phyloP scores from a whole-genome alignment of 129 eudicot species.

The Lactuca sativa region DNA sequence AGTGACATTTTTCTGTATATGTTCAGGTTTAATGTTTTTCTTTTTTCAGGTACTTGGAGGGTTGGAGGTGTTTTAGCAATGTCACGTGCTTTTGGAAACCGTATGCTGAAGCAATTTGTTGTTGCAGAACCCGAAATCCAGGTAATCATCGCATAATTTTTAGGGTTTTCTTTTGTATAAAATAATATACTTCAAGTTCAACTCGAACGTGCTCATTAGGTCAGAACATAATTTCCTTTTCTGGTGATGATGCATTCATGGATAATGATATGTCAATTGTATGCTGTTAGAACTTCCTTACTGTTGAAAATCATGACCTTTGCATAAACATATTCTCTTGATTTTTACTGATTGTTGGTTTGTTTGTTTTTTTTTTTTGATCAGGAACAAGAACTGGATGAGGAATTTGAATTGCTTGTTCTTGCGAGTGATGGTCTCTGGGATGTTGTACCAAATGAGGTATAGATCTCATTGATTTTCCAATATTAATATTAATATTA shows the following conservation, averaged over 20 bases:
- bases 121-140: constrained; percentile 94
- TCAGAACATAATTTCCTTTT: background rate
- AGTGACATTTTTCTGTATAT: background rate
- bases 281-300: no score
- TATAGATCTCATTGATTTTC: constrained; percentile 12
- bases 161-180: background rate
- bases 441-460: constrained; percentile 88
- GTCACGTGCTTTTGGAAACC: constrained; percentile 96
- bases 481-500: background rate
- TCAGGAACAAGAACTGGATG: constrained; percentile 74
- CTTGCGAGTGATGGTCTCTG: constrained; percentile 91
- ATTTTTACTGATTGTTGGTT: background rate
- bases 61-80: constrained; percentile 93
- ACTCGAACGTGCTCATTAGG: background rate
- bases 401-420: constrained; percentile 64
- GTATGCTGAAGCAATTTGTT: constrained; percentile 81
- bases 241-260: no score
- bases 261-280: no score
- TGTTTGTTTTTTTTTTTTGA: background rate
- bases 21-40: background rate
- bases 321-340: background rate
- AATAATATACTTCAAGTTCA: background rate
- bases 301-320: background rate
- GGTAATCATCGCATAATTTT: constrained; percentile 29
- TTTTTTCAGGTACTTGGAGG: constrained; percentile 84